A percentile compares a stretch with the other conserved stretches of the same genome.
phyloP scores from a whole-genome alignment of 768 basidiomycete species.

The Naganishia kalamii region DNA sequence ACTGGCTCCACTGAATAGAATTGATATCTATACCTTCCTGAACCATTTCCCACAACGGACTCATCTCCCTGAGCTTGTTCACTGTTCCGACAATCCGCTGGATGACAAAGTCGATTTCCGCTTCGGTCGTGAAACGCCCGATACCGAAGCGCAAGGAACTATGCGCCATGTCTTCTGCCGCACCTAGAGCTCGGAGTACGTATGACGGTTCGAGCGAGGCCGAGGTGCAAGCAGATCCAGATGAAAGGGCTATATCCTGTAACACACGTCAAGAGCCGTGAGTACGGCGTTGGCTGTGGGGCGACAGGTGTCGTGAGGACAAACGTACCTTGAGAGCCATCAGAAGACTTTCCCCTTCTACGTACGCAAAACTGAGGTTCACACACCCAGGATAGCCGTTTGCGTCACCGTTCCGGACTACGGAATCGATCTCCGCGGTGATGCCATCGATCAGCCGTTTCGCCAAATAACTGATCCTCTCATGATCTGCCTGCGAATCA shows the following conservation, averaged over 20 bases:
- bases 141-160: conserved; percentile 95
- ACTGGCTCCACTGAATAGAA: conserved; percentile 73
- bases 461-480: conserved; percentile 64
- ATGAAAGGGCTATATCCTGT: conserved; percentile 83
- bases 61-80: conserved; percentile 84
- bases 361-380: conserved; percentile 91
- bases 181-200: conserved; percentile 91
- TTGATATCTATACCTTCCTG: conserved; percentile 97
- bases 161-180: conserved; percentile 98
- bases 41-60: conserved; percentile 99
- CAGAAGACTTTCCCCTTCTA: conserved; percentile 90
- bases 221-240: conserved; percentile 96
- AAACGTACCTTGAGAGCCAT: conserved; percentile 84
- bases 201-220: conserved; percentile 98
- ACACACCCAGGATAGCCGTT: conserved; percentile 92
- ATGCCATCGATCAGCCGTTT: conserved; percentile 75
- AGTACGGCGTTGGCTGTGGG: not conserved
- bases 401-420: conserved; percentile 87
- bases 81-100: conserved; percentile 82
- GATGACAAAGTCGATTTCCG: conserved; percentile 90
- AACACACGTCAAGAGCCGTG: conserved; percentile 37
- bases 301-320: not conserved
- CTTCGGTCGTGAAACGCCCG: conserved; percentile 95
- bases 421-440: conserved; percentile 74
- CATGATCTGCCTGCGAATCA: conserved; percentile 66